Evolutionary conservation across 306 rosid species (phyloP), one percentile per base, ranked within the genome.

Genomic region (Ormosia semicastrata): DNA sequence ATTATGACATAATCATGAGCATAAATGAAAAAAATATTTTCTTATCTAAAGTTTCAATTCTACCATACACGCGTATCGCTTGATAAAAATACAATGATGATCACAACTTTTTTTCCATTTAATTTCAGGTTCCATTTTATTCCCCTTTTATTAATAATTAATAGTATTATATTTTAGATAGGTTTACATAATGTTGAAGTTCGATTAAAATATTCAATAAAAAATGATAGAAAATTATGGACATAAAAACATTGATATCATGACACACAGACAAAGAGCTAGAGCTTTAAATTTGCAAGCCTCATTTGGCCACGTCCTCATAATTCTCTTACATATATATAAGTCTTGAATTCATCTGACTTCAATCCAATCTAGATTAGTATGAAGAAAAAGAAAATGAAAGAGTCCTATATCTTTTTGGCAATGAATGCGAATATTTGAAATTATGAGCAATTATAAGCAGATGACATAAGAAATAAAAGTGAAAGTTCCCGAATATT

Each of bases 341-440:
- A 13, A 34, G 37, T 50, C 57, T 56, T 65, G 11, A 37, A 79
- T 8, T 56, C 33, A 29, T 24, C 24, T 12, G 3, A 56, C 30
- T 17, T 24, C 30, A 60, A 44, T 62, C 18, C 18, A n/a, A 76
- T 63, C 36, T 43, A 40, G 40, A 24, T 67, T 68, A 18, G 14
- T 41, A 24, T 34, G 40, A 46, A 44, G 64, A 34, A 30, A 24
- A 34, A 30, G 49, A 32, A 36, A 54, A 40, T 1, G 68, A 40
- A 74, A 5, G 7, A 34, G 15, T 1, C 18, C 3, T 52, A 11
- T 5, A 8, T 37, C 7, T 14, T 12, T 58, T 53, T 10, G 12
- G 32, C 63, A 82, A 67, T 86, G 68, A 78, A 78, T 82, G 82
- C 5, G 82, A 68, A 81, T 77, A 86, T 72, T 50, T 82, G 86